Evolutionary conservation across 179 eudicot genomes (phyloP), one percentile per base, ranked within the genome.

Genomic region (Camellia oleifera): DNA sequence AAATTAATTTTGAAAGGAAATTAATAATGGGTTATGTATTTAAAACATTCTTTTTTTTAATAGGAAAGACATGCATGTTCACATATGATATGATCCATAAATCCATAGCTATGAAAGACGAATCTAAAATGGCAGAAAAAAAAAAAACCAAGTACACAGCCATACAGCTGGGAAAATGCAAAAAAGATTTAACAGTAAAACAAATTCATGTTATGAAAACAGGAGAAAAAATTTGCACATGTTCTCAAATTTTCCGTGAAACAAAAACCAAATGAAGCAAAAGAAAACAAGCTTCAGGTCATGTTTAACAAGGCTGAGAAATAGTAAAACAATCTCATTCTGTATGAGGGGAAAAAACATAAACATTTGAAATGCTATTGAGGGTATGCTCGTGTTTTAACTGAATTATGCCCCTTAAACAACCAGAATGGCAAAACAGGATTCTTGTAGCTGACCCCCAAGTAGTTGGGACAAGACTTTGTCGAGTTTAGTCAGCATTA

Each of bases 1-100:
- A 69, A 57, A 46, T 82, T 20, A 69, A 61, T 44, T 42, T 58
- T 23, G 15, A 71, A 69, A 40, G 72, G 20, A 57, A 42, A 50
- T 65, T 2, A 52, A 68, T 40, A 52, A 40, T 52, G 60, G 5
- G 1, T 5, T 32, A 44, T 8, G 52, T 48, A 17, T 5, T 62
- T 17, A 18, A 20, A 45, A 26, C 57, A 76, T 2, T 8, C 12
- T 7, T 53, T 13, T 17, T 15, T 1, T 45, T 14, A 32, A 32
- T 32, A 44, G 53, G 9, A 69, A 6, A 69, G 9, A 44, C 23
- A 69, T 45, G 18, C 73, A 69, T 69, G 40, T 50, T 17, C 26
- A 63, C 69, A 62, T 48, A n/a, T 32, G 40, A 32, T 32, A 32
- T 32, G 40, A 32, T 32, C 40, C 40, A 32, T 0, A 32, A 32